Evolutionary conservation across 495 filamentous ascomycete genomes (phyloP), one percentile per base, ranked within the genome.

Genomic region (Polyplosphaeria fusca): DNA sequence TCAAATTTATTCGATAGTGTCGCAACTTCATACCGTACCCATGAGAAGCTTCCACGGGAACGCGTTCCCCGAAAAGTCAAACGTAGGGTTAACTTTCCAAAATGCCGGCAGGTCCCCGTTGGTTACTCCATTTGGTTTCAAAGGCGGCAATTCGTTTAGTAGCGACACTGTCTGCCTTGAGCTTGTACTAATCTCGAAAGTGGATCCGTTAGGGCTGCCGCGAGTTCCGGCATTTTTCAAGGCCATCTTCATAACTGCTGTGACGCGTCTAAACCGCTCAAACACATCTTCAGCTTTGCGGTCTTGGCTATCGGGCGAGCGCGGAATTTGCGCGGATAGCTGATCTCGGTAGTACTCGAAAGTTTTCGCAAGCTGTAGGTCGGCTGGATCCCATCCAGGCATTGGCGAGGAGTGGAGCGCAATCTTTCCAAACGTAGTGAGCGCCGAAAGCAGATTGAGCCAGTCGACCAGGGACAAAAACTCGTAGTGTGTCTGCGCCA

Each of bases 11-110:
- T 35, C 7, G 30, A 35, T 7, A 35, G 7, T 35, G 14, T 35
- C 7, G 14, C 30, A 35, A 47, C 22, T 28, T 58, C 47, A 58
- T 18, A 51, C n/a, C 19, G 55, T 52, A 1, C 56, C 56, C 47
- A 60, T 60, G 12, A 60, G 24, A 23, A 60, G 53, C 30, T 60
- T 60, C 56, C 56, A 52, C 3, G 35, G 42, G 38, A 60, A 60
- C 14, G 47, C 41, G 25, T 20, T 53, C 19, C 56, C 44, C 25
- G 19, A 27, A 39, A 60, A 47, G 20, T 60, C 56, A 26, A 46
- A 53, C 13, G 14, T 11, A 12, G 56, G 56, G 26, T 47, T 44
- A 13, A 52, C 41, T 23, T 60, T 60, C 56, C 56, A 60, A 20
- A 48, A 48, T 24, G 56, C 47, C 9, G 56, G 56, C 16, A 60